Percentiles rank a stretch among this genome's conserved stretches.
These are phyloP conservation scores for Pulveroboletus sp. DNA, from an alignment of 768 basidiomycete species.

Conservation along the genomic window DNA sequence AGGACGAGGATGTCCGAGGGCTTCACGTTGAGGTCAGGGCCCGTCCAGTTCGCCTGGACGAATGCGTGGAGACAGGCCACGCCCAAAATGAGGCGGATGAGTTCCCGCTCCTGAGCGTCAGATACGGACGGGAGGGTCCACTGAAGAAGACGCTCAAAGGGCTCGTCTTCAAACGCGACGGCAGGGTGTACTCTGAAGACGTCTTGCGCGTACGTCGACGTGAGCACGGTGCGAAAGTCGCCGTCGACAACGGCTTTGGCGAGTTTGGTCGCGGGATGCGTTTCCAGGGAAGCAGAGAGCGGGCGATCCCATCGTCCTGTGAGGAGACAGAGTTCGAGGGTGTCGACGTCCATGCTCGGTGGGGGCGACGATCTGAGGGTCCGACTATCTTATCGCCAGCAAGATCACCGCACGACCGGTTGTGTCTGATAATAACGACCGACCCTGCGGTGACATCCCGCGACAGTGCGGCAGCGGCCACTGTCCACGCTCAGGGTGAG, in stretches of 20 bases:
- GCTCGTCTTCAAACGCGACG: slow-evolving; percentile 32
- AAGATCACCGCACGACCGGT: no score
- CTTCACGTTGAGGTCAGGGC: slow-evolving; percentile 70
- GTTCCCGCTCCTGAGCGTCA: slow-evolving; percentile 43
- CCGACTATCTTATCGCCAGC: no score
- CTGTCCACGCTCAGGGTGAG: not conserved
- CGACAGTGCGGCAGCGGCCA: not conserved
- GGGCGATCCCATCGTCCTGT: slow-evolving; percentile 40
- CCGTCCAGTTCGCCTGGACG: slow-evolving; percentile 94
- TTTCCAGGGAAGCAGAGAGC: slow-evolving; percentile 21
- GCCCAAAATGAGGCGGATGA: slow-evolving; percentile 57
- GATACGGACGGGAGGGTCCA: slow-evolving; percentile 27
- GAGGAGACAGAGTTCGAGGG: slow-evolving; percentile 56
- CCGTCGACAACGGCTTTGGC: slow-evolving; percentile 58
- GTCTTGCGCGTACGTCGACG: slow-evolving; percentile 39
- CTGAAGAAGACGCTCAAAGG: slow-evolving; percentile 35
- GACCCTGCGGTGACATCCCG: not conserved
- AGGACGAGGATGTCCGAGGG: slow-evolving; percentile 39
- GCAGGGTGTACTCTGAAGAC: slow-evolving; percentile 34
- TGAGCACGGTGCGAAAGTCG: slow-evolving; percentile 50
- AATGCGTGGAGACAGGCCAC: slow-evolving; percentile 86
- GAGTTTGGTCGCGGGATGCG: slow-evolving; percentile 30
- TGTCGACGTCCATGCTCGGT: slow-evolving; percentile 16
- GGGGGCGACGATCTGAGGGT: not conserved
- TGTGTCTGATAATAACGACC: no score